Conservation (phyloP, 345 rosid genomes). For the Gynandropsis gynandra region DNA sequence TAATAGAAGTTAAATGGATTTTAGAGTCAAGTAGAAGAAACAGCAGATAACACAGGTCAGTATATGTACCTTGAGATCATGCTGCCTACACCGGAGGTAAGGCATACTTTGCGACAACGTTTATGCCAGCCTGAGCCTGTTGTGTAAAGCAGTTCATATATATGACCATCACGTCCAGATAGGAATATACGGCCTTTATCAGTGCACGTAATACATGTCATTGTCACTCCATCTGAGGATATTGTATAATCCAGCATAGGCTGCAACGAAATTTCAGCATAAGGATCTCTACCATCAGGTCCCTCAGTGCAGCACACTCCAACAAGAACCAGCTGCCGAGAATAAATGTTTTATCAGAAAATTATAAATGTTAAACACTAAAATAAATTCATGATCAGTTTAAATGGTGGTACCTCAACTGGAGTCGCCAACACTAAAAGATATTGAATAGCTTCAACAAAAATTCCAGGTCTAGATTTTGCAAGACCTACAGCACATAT, state of each 20-base stretch:
- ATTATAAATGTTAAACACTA: slow-evolving; percentile 5
- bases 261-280: slow-evolving; percentile 84
- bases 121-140: slow-evolving; percentile 92
- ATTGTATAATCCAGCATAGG: slow-evolving; percentile 81
- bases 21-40: slow-evolving; percentile 5
- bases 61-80: slow-evolving; percentile 68
- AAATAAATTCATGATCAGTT: slow-evolving; percentile 10
- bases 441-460: slow-evolving; percentile 90
- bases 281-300: slow-evolving; percentile 81
- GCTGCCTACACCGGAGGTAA: slow-evolving; percentile 91
- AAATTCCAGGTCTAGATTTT: slow-evolving; percentile 76
- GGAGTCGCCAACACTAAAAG: slow-evolving; percentile 88
- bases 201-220: slow-evolving; percentile 79
- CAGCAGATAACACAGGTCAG: not conserved
- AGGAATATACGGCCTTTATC: slow-evolving; percentile 84
- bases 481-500: slow-evolving; percentile 94
- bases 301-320: slow-evolving; percentile 90
- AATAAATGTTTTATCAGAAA: slow-evolving; percentile 15
- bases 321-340: slow-evolving; percentile 79
- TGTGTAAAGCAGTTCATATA: slow-evolving; percentile 76
- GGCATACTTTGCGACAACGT: slow-evolving; percentile 88
- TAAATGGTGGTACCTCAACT: slow-evolving; percentile 51
- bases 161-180: slow-evolving; percentile 92
- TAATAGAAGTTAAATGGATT: no score
- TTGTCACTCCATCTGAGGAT: slow-evolving; percentile 88